phyloP scores from a whole-genome alignment of 2,329 filamentous ascomycete species.

The Orbilia brochopaga region DNA sequence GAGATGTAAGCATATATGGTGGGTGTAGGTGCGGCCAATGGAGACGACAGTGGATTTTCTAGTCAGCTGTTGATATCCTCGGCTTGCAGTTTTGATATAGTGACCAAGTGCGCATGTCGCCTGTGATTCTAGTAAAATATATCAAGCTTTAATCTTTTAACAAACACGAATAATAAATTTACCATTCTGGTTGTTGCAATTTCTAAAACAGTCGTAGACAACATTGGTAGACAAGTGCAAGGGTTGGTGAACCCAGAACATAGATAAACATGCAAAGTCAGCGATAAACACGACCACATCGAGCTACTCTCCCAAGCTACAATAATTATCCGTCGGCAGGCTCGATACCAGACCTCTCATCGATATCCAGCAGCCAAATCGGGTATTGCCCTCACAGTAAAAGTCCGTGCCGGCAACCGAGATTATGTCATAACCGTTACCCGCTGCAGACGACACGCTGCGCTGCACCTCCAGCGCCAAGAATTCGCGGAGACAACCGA shows the following conservation, averaged over 20 bases:
- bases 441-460: background rate
- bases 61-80: background rate
- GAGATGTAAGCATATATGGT: background rate
- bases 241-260: no score
- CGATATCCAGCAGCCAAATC: background rate
- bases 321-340: background rate
- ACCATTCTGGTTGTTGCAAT: no score
- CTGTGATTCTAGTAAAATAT: no score
- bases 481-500: background rate
- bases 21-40: background rate
- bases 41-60: background rate
- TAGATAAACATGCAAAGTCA: no score
- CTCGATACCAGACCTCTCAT: background rate
- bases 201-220: no score
- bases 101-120: no score
- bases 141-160: no score
- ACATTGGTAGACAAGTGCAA: no score
- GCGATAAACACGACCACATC: no score
- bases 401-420: background rate
- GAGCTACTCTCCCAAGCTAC: no score
- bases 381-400: background rate
- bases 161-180: no score
- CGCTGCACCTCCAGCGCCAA: no score
- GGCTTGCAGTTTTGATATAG: background rate
- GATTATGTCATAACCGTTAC: background rate